phyloP scores from a whole-genome alignment of 2,329 filamentous ascomycete genomes.

The Parasarocladium wereldwijsianum region DNA sequence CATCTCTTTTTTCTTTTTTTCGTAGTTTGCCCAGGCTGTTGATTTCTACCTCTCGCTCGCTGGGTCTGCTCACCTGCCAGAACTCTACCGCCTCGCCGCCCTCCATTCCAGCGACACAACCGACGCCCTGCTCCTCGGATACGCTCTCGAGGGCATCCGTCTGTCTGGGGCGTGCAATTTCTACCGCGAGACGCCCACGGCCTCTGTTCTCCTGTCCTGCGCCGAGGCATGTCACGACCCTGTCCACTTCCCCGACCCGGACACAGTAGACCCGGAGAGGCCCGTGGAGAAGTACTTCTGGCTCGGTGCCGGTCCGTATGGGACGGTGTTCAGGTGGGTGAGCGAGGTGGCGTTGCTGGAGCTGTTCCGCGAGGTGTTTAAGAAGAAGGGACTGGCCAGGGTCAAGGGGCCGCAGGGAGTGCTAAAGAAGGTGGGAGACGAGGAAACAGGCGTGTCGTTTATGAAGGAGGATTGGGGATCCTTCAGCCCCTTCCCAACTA shows the following conservation, averaged over 20 bases:
- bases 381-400: conserved; percentile 42
- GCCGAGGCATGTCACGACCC: conserved; percentile 40
- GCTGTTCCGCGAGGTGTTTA: conserved; percentile 53
- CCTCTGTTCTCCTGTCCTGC: conserved; percentile 50
- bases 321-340: conserved; percentile 45
- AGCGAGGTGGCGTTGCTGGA: conserved; percentile 48
- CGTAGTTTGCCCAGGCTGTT: conserved; percentile 54
- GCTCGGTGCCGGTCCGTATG: conserved; percentile 47
- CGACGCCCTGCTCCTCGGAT: conserved; percentile 51
- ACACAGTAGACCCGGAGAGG: conserved; percentile 45
- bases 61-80: conserved; percentile 38
- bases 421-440: conserved; percentile 47
- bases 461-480: conserved; percentile 50
- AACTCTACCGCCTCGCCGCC: conserved; percentile 45
- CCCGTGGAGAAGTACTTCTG: conserved; percentile 50
- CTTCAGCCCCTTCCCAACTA: conserved; percentile 29
- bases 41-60: conserved; percentile 55
- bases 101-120: conserved; percentile 38
- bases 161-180: conserved; percentile 48
- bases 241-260: conserved; percentile 43
- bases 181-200: conserved; percentile 42
- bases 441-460: conserved; percentile 43
- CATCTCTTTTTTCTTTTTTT: too few relatives aligned
- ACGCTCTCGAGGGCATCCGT: conserved; percentile 57
- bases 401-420: conserved; percentile 49